Evolutionary conservation across 2,329 filamentous ascomycete genomes (phyloP), one percentile per base, ranked within the genome.

Genomic region (Colletotrichum plurivorum): DNA sequence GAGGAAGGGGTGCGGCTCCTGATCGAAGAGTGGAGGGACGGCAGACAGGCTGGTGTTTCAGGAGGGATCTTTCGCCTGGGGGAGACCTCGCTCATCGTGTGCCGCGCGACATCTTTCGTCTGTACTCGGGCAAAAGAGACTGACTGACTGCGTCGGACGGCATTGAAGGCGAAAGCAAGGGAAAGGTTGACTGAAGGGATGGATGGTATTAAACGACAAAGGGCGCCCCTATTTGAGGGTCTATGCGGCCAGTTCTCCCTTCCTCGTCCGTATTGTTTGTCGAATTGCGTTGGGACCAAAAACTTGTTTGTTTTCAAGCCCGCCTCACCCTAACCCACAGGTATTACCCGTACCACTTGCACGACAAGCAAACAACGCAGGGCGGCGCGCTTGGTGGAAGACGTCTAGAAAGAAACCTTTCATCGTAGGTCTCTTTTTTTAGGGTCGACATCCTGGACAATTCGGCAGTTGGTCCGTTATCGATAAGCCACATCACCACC

Each of bases 31-130:
- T 67, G 63, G 57, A 70, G 63, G 63, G 61, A 55, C 55, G 67
- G 56, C 53, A 68, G 67, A 63, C 63, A 70, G 63, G 67, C 63
- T 68, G 25, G 48, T 58, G 67, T 70, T 70, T 70, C 67, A 70
- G 63, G 67, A 68, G 46, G 31, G 63, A 62, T 58, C 22, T 54
- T 49, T 27, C 46, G 57, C 53, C 63, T 63, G 31, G 67, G 67
- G 63, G 20, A 56, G 53, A 68, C 67, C 64, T 70, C 67, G 57
- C 46, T 48, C 25, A 57, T 43, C 36, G 48, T 25, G 51, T 41
- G 56, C 46, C 56, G 63, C 62, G 55, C 67, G 64, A 68, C 63
- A 39, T 67, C 54, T 58, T 60, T 70, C 53, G 67, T 54, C 67
- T 63, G 56, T 63, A 56, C 56, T 68, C 53, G 52, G 31, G 31